Percentiles rank a stretch among this genome's conserved stretches.
Evolutionary conservation across 306 rosid species (phyloP).

Genomic region (Vicia sativa): DNA sequence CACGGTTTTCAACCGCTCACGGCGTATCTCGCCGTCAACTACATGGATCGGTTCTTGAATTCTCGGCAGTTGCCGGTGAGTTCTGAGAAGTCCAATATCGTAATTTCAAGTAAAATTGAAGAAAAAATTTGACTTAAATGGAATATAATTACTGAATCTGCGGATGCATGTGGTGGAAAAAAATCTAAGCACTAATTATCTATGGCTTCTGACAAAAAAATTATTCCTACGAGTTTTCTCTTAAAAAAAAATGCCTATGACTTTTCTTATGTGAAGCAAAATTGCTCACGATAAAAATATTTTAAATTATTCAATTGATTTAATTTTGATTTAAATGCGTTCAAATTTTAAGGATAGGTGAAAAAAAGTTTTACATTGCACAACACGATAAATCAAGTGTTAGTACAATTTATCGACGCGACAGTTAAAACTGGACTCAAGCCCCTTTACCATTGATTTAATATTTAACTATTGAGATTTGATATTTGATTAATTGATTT

Average conservation of each 20-base stretch:
- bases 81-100: slow-evolving; percentile 23
- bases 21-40: slow-evolving; percentile 93
- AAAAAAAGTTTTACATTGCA: too few relatives aligned
- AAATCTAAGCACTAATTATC: slow-evolving; percentile 43
- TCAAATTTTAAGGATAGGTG: too few relatives aligned
- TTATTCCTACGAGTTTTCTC: slow-evolving; percentile 46
- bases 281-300: not conserved
- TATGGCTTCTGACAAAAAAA: slow-evolving; percentile 49
- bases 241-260: slow-evolving; percentile 28
- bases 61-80: slow-evolving; percentile 87
- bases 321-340: not conserved
- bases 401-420: too few relatives aligned
- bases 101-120: slow-evolving; percentile 1
- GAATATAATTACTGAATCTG: slow-evolving; percentile 8
- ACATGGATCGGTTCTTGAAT: slow-evolving; percentile 87
- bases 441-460: too few relatives aligned
- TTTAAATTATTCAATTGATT: slow-evolving; percentile 14
- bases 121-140: not conserved
- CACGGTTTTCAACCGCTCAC: slow-evolving; percentile 85
- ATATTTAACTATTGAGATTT: too few relatives aligned
- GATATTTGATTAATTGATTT: too few relatives aligned
- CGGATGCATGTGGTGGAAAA: slow-evolving; percentile 7
- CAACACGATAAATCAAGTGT: too few relatives aligned
- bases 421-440: too few relatives aligned
- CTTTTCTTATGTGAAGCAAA: slow-evolving; percentile 45